Percentiles rank a stretch among this genome's conserved stretches.
phyloP scores from a whole-genome alignment of 768 basidiomycete species.

The Psilocybe subaeruginosa region DNA sequence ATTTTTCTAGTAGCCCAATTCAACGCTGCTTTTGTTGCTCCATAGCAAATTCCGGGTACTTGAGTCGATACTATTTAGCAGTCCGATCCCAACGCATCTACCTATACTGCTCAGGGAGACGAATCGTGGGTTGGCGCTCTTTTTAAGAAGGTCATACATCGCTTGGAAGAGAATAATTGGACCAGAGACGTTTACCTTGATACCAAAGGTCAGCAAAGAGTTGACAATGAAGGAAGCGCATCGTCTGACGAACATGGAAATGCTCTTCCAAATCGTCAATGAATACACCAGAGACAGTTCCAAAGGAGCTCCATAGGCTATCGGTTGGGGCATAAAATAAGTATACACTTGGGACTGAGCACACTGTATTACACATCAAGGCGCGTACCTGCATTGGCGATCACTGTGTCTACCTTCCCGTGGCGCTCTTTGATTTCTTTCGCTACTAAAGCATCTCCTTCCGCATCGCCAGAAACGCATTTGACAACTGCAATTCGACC shows the following conservation, averaged over 20 bases:
- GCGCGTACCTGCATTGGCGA: neutral
- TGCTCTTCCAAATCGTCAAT: neutral
- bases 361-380: no score
- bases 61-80: neutral
- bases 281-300: neutral
- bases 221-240: no score
- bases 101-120: neutral
- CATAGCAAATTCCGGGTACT: neutral
- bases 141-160: neutral
- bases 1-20: constrained; percentile 7
- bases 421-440: neutral
- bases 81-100: neutral
- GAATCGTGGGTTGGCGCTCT: constrained; percentile 4
- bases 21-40: neutral
- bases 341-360: no score
- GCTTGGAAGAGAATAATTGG: constrained; percentile 7
- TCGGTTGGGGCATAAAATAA: neutral
- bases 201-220: neutral
- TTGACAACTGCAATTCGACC: neutral
- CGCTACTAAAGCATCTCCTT: neutral
- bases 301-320: neutral
- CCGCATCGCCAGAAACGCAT: neutral
- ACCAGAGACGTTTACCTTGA: constrained; percentile 4
- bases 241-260: neutral
- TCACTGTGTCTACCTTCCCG: neutral